Percentiles rank a stretch among this genome's conserved stretches.
These are phyloP conservation scores for Pythium chondricola DNA, from an alignment of 352 stramenopile genomes.

Conservation along the genomic window DNA sequence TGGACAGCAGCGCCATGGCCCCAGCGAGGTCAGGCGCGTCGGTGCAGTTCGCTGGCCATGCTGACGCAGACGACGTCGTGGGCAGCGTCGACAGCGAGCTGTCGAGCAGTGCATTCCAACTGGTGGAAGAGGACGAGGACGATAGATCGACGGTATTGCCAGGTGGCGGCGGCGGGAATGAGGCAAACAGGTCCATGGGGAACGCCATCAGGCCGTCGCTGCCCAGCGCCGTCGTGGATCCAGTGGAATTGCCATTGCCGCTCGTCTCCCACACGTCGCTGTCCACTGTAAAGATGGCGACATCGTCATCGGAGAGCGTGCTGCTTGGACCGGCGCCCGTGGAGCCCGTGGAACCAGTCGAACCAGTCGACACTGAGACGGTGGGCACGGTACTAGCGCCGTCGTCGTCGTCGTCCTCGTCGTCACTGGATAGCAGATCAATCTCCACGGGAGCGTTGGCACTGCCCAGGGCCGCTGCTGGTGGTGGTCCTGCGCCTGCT, in stretches of 20 bases:
- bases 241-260: neutral
- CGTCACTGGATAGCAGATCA: constrained; percentile 58
- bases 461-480: constrained; percentile 1
- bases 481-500: constrained; percentile 7
- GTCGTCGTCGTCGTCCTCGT: constrained; percentile 50
- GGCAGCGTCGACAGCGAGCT: neutral
- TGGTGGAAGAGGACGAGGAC: neutral
- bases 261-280: constrained; percentile 57
- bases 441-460: constrained; percentile 50
- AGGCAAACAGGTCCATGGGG: constrained; percentile 31
- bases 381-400: constrained; percentile 1
- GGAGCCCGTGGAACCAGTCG: neutral
- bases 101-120: neutral
- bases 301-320: constrained; percentile 51
- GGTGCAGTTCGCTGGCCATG: constrained; percentile 20
- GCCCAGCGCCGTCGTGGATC: neutral
- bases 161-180: constrained; percentile 9
- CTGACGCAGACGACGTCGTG: neutral
- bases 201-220: constrained; percentile 34
- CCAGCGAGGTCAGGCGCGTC: constrained; percentile 47
- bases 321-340: constrained; percentile 15
- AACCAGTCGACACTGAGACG: neutral
- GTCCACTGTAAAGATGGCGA: constrained; percentile 57
- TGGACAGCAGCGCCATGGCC: constrained; percentile 58
- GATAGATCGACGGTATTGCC: neutral